These are phyloP conservation scores for Leishmania martiniquensis DNA, from an alignment of 208 protist species.

Conservation along the genomic window DNA sequence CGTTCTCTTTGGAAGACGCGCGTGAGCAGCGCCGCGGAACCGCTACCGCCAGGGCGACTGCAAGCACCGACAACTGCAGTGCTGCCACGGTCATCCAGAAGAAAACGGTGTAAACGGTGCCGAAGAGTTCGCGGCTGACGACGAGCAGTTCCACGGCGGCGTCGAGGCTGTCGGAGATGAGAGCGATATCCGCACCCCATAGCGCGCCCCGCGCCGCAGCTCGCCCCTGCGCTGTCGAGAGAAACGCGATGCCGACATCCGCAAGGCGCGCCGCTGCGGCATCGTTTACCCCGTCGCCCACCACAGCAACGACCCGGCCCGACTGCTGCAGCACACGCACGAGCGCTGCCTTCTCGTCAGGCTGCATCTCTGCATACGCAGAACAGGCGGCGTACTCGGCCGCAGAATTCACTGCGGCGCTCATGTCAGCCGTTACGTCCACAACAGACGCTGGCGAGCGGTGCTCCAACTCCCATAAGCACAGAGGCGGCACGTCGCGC, in stretches of 20 bases:
- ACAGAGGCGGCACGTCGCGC: slow-evolving; percentile 9
- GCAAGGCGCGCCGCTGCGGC: slow-evolving; percentile 92
- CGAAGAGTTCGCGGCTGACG: slow-evolving; percentile 19
- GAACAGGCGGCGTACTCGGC: slow-evolving; percentile 35
- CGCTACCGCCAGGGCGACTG: slow-evolving; percentile 13
- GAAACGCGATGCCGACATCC: slow-evolving; percentile 93
- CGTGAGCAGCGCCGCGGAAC: neutral
- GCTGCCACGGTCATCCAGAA: slow-evolving; percentile 1
- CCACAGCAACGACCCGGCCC: slow-evolving; percentile 89
- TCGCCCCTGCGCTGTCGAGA: slow-evolving; percentile 34
- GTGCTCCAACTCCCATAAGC: neutral
- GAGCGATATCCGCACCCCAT: slow-evolving; percentile 27
- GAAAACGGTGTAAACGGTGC: slow-evolving; percentile 15
- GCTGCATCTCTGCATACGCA: slow-evolving; percentile 90
- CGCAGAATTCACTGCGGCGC: slow-evolving; percentile 17
- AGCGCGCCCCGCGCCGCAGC: slow-evolving; percentile 6
- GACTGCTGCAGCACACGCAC: slow-evolving; percentile 82
- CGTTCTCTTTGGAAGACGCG: neutral
- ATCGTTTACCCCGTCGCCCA: slow-evolving; percentile 97
- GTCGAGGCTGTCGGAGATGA: slow-evolving; percentile 8
- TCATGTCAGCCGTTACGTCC: slow-evolving; percentile 19
- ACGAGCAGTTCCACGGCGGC: slow-evolving; percentile 5
- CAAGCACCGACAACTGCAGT: slow-evolving; percentile 24
- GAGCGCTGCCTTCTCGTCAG: slow-evolving; percentile 49
- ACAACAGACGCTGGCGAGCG: neutral